These are phyloP conservation scores for Aspergillus fumigatus DNA, from an alignment of 2,329 filamentous ascomycete species.

Conservation along the genomic window DNA sequence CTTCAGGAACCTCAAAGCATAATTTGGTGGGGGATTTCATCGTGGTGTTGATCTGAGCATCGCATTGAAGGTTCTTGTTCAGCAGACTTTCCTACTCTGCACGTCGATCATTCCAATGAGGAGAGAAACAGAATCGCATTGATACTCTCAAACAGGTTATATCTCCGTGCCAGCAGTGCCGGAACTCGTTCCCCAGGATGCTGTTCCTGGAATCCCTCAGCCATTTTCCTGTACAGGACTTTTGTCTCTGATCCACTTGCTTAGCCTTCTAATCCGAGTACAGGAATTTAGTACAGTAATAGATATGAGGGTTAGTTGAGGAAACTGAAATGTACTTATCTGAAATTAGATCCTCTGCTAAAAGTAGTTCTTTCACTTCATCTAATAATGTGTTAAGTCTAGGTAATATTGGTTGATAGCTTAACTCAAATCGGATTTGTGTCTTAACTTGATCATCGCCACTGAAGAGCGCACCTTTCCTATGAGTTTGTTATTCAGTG, in stretches of 20 bases:
- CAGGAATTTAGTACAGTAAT: too few species aligned
- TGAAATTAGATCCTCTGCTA: too few species aligned
- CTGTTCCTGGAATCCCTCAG: not conserved
- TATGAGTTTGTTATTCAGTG: too few species aligned
- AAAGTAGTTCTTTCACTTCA: too few species aligned
- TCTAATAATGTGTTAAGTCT: too few species aligned
- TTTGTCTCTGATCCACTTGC: not conserved
- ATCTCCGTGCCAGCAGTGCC: slow-evolving; percentile 7
- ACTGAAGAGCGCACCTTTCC: too few species aligned
- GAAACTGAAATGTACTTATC: too few species aligned
- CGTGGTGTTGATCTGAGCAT: not conserved
- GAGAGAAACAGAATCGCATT: not conserved
- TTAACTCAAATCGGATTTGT: too few species aligned
- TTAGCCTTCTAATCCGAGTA: not conserved
- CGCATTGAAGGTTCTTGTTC: not conserved
- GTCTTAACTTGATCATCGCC: too few species aligned
- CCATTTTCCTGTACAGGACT: not conserved
- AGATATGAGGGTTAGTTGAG: too few species aligned
- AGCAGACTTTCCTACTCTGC: not conserved
- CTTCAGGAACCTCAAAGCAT: not conserved
- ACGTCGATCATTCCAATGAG: not conserved
- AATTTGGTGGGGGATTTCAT: not conserved
- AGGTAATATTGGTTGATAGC: too few species aligned
- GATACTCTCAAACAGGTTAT: slow-evolving; percentile 4
- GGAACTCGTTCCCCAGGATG: not conserved